Evolutionary conservation across 345 rosid species (phyloP), one percentile per base, ranked within the genome.

Genomic region (Pugionium dolabratum): DNA sequence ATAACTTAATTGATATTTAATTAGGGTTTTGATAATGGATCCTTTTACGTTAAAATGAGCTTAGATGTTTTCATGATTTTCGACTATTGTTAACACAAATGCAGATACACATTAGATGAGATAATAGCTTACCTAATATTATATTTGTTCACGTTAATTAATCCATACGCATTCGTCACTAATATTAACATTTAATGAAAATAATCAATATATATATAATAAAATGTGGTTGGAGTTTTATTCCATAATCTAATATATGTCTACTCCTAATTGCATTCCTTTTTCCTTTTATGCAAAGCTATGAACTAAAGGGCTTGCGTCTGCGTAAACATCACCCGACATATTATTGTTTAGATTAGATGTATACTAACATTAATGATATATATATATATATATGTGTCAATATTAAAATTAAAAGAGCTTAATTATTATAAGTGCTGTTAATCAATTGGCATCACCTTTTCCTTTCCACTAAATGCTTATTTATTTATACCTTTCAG

Each of bases 91-190:
- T 61, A 18, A 43, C 47, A 62, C 45, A 25, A 11, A 37, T 45
- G 32, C 26, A 39, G 3, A 34, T 54, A 31, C 42, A 68, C 41
- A 49, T 25, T 11, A 57, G 49, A 67, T 47, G 2, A 67, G 33
- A 58, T 58, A 47, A 61, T 45, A 54, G 64, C 75, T 55, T 56
- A 72, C 71, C 71, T 72, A 72, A 72, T 64, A 49, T 40, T 72
- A 65, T 64, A 58, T 72, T 72, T 72, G 60, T 51, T 65, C 71
- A 59, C 67, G 27, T 73, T 73, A 59, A 44, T 66, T 66, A 52
- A 59, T 44, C 30, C 56, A 66, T 52, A 66, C 72, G 62, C 45
- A 39, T 57, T 72, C 34, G 59, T 73, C 56, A 46, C 61, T 46
- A 25, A 73, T 5, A 4, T 30, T 44, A 50, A 57, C 35, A 18